A percentile compares a stretch with the other conserved stretches of the same genome.
These are phyloP conservation scores for Cladophialophora immunda DNA, from an alignment of 2,329 filamentous ascomycete genomes.

Conservation along the genomic window DNA sequence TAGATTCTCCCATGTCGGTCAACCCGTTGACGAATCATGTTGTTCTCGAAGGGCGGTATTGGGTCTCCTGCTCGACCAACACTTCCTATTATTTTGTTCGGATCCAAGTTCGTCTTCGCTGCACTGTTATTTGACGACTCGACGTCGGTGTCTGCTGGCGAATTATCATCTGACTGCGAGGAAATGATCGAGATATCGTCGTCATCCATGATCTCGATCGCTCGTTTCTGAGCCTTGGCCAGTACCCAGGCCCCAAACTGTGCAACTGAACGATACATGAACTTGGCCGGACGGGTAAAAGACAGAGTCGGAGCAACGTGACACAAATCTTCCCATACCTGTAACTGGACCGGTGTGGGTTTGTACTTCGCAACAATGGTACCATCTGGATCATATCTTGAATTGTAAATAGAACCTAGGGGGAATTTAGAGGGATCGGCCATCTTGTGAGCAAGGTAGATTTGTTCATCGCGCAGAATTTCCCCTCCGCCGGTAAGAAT, in stretches of 20 bases:
- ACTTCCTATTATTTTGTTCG: slow-evolving; percentile 44
- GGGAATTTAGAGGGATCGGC: slow-evolving; percentile 82
- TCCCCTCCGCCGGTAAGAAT: slow-evolving; percentile 90
- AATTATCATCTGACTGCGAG: slow-evolving; percentile 58
- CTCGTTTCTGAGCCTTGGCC: slow-evolving; percentile 78
- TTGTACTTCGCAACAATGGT: slow-evolving; percentile 70
- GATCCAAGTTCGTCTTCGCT: slow-evolving; percentile 37
- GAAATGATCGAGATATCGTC: slow-evolving; percentile 80
- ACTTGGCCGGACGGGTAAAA: slow-evolving; percentile 94
- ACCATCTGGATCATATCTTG: slow-evolving; percentile 67
- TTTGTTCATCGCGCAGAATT: slow-evolving; percentile 89
- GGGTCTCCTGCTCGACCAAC: slow-evolving; percentile 89
- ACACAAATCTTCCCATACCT: slow-evolving; percentile 95
- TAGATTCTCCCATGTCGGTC: slow-evolving; percentile 79
- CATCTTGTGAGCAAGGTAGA: slow-evolving; percentile 93
- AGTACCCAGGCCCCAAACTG: slow-evolving; percentile 95
- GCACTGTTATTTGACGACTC: slow-evolving; percentile 32
- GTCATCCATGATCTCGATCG: slow-evolving; percentile 83
- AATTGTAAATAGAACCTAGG: slow-evolving; percentile 70
- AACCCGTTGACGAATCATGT: slow-evolving; percentile 93
- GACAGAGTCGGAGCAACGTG: slow-evolving; percentile 93
- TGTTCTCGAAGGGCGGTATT: slow-evolving; percentile 77
- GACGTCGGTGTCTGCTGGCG: slow-evolving; percentile 31
- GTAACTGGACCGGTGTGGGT: slow-evolving; percentile 90
- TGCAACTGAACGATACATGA: slow-evolving; percentile 91